Evolutionary conservation across 257 asterid genomes (phyloP), one percentile per base, ranked within the genome.

Genomic region (Petunia secreta): DNA sequence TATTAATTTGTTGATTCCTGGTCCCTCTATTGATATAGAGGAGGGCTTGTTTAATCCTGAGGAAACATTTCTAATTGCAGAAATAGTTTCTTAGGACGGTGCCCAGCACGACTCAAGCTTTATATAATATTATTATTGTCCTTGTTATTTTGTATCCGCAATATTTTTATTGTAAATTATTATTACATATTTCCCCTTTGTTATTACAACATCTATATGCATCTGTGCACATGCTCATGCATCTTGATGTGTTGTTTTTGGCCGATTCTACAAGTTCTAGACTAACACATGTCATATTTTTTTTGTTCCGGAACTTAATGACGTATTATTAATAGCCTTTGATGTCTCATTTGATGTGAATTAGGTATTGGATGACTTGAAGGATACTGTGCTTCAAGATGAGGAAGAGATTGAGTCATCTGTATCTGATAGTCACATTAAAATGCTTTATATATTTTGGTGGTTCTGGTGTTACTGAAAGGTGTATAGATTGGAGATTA

Each of bases 401-500:
- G 64, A 63, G 53, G 82, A 76, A 74, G 67, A 9, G 80, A 63
- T 25, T 41, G 10, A 75, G 73, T 44, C 62, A 71, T 50, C 48
- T 50, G 10, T 79, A n/a, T 44, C 52, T 15, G 63, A 64, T 48
- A 48, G 38, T 48, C 66, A 13, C 57, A 50, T 73, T 40, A 48
- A 69, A 25, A 69, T 46, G 14, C 14, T 73, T 54, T 71, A 75
- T 15, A 60, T 65, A 53, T 81, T 59, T 82, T 65, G 66, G 71
- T 62, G 63, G 83, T 48, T 34, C 75, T 53, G 5, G 43, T 67
- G 62, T 60, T 58, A 80, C 75, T 55, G 83, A 79, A 68, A 84
- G 82, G 69, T 63, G 8, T 50, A 71, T 80, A 39, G 83, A 83
- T 66, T 80, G 79, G 65, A 71, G 78, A 43, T 57, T 64, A 66